These are phyloP conservation scores for Tolypocladium ophioglossoides DNA, from an alignment of 2,329 filamentous ascomycete genomes.

Conservation along the genomic window DNA sequence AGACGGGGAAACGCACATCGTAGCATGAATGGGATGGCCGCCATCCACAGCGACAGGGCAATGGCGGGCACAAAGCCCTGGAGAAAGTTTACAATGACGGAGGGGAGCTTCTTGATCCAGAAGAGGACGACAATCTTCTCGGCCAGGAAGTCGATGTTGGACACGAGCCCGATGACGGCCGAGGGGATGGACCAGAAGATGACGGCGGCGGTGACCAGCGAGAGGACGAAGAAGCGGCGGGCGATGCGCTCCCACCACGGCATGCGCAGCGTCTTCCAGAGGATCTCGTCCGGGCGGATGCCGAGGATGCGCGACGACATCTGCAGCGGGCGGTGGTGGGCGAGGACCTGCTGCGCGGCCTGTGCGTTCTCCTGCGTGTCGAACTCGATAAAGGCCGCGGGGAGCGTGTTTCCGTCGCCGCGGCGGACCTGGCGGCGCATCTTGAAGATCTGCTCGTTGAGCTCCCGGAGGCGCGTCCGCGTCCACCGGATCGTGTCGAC, in stretches of 20 bases:
- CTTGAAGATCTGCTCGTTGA: slow-evolving; percentile 39
- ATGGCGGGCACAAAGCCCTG: slow-evolving; percentile 76
- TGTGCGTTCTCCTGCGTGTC: slow-evolving; percentile 74
- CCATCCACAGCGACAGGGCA: slow-evolving; percentile 73
- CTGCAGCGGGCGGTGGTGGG: slow-evolving; percentile 77
- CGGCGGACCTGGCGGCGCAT: slow-evolving; percentile 65
- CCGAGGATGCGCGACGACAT: slow-evolving; percentile 83
- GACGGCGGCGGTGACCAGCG: slow-evolving; percentile 67
- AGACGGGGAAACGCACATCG: slow-evolving; percentile 30
- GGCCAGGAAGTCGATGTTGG: slow-evolving; percentile 66
- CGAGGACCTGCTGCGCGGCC: slow-evolving; percentile 72
- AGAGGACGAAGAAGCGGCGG: slow-evolving; percentile 56
- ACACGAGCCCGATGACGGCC: slow-evolving; percentile 72
- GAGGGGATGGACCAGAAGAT: slow-evolving; percentile 77
- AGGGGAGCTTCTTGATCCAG: slow-evolving; percentile 64
- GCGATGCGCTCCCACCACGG: slow-evolving; percentile 79
- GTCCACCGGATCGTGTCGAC: slow-evolving; percentile 93
- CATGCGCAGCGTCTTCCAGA: slow-evolving; percentile 79
- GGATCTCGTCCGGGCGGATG: slow-evolving; percentile 68
- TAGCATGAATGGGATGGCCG: slow-evolving; percentile 73
- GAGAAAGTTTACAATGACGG: slow-evolving; percentile 66
- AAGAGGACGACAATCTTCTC: slow-evolving; percentile 57
- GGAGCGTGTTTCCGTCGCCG: slow-evolving; percentile 55
- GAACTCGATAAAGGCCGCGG: slow-evolving; percentile 88
- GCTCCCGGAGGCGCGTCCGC: slow-evolving; percentile 38